These are phyloP conservation scores for Sideroxylon spinosum DNA, from an alignment of 179 eudicot genomes.

Conservation along the genomic window DNA sequence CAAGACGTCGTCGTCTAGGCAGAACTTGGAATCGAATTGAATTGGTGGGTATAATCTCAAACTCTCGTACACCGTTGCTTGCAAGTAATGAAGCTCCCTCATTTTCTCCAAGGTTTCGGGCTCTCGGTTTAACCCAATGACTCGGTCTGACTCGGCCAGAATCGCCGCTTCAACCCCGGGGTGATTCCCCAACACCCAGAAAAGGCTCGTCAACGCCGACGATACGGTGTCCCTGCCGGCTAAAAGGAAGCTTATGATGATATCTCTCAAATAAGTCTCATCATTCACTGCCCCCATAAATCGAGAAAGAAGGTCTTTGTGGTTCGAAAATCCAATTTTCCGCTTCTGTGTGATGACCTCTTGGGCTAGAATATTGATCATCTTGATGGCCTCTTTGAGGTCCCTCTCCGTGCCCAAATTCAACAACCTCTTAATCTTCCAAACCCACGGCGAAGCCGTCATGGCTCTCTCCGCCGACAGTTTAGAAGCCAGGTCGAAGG, in stretches of 20 bases:
- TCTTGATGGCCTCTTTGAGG: slow-evolving; percentile 40
- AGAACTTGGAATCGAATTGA: slow-evolving; percentile 62
- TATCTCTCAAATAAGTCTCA: slow-evolving; percentile 47
- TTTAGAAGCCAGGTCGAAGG: slow-evolving; percentile 59
- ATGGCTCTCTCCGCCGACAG: slow-evolving; percentile 64
- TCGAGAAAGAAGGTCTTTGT: slow-evolving; percentile 54
- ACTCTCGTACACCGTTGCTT: slow-evolving; percentile 48
- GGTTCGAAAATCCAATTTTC: slow-evolving; percentile 25
- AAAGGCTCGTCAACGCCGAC: slow-evolving; percentile 44
- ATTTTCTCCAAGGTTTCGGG: slow-evolving; percentile 30
- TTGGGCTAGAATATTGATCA: slow-evolving; percentile 41
- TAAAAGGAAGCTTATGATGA: slow-evolving; percentile 50
- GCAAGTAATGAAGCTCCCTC: slow-evolving; percentile 43
- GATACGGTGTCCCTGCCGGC: slow-evolving; percentile 65
- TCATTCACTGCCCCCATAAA: slow-evolving; percentile 40
- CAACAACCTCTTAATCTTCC: slow-evolving; percentile 53
- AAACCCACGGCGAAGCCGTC: slow-evolving; percentile 42
- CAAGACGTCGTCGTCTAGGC: slow-evolving; percentile 42
- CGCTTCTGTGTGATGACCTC: slow-evolving; percentile 48
- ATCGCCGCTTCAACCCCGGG: slow-evolving; percentile 26
- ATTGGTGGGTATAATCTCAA: slow-evolving; percentile 63
- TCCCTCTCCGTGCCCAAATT: slow-evolving; percentile 51
- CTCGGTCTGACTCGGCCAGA: slow-evolving; percentile 29
- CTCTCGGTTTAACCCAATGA: slow-evolving; percentile 22
- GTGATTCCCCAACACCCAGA: slow-evolving; percentile 33